Conservation (phyloP, 1,284 basidiomycete species). For the Tausonia pullulans region DNA sequence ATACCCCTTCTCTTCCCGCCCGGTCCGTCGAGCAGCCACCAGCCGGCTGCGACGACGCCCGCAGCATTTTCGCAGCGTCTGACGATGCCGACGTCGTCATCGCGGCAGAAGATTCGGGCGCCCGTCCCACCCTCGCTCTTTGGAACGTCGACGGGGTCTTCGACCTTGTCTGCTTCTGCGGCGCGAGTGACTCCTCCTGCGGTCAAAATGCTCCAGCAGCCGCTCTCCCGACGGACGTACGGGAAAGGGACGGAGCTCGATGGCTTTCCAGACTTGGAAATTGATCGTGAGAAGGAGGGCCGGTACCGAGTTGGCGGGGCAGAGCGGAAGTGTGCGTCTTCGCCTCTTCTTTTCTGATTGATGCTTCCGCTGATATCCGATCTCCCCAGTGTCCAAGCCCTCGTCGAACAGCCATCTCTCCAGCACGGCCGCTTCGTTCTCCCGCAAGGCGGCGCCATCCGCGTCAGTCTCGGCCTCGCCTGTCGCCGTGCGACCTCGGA, state of each 20-base stretch:
- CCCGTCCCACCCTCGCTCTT: slow-evolving; percentile 59
- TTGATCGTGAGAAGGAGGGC: slow-evolving; percentile 67
- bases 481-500: too few relatives aligned
- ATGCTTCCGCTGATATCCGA: not conserved
- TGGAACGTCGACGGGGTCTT: slow-evolving; percentile 32
- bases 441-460: not conserved
- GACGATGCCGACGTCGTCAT: slow-evolving; percentile 67
- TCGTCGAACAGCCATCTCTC: not conserved
- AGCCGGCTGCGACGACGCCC: slow-evolving; percentile 23
- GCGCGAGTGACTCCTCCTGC: too few relatives aligned
- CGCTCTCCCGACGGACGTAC: slow-evolving; percentile 44
- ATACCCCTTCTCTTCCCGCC: not conserved
- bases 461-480: not conserved
- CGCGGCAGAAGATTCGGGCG: slow-evolving; percentile 57
- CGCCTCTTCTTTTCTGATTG: not conserved
- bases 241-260: slow-evolving; percentile 92
- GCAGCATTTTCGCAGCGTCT: slow-evolving; percentile 47
- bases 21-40: slow-evolving; percentile 23
- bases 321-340: slow-evolving; percentile 3
- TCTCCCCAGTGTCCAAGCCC: not conserved
- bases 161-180: slow-evolving; percentile 12
- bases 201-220: too few relatives aligned
- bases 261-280: slow-evolving; percentile 75
- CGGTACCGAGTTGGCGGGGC: slow-evolving; percentile 47
- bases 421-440: too few relatives aligned